Base-by-base conservation (phyloP, 257 asterid genomes). In the Knoxia roxburghii region DNA sequence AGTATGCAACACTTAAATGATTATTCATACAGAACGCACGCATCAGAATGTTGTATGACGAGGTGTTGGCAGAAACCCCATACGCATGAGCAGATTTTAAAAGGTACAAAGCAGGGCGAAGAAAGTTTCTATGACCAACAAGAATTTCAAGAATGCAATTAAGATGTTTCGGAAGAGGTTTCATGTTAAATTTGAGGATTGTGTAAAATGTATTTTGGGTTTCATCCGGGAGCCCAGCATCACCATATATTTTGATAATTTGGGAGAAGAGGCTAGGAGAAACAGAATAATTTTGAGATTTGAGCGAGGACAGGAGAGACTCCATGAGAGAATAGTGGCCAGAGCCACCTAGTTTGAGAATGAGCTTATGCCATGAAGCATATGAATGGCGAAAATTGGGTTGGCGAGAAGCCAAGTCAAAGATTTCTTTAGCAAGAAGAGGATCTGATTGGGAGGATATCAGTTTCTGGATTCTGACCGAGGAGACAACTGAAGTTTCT, bases 351-450 rank as follows among this genome's bases (percentile, higher is more conserved):
- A 93, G 91, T 76, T 93, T 93, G 80, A 87, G 85, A 61, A 90
- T 80, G 46, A 93, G 91, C 32, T 84, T 65, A 77, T 88, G 91
- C 74, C 71, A 85, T 64, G 88, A 72, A 20, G 91, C 85, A 64
- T 90, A 85, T 0, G 88, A 81, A 61, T 83, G 98, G 50, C 62
- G 82, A 67, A 90, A 93, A 76, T 83, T 70, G 39, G 95, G 91
- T 65, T 83, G 91, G 14, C 82, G 79, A 0, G 89, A 82, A 60
- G 98, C 96, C 65, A 90, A 81, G 64, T 88, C 96, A 32, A 89
- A 89, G 63, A 93, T 89, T 74, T 90, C 96, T 80, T 87, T 87
- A 6, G 98, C 96, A 23, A 92, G 89, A 77, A 92, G 93, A 0
- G 97, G 87, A 67, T 92, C 96, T 29, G 89, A 73, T 55, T 92